A percentile compares a stretch with the other conserved stretches of the same genome.
These are phyloP conservation scores for Vitis hybrid DNA, from an alignment of 177 flowering plant genomes.

Conservation along the genomic window DNA sequence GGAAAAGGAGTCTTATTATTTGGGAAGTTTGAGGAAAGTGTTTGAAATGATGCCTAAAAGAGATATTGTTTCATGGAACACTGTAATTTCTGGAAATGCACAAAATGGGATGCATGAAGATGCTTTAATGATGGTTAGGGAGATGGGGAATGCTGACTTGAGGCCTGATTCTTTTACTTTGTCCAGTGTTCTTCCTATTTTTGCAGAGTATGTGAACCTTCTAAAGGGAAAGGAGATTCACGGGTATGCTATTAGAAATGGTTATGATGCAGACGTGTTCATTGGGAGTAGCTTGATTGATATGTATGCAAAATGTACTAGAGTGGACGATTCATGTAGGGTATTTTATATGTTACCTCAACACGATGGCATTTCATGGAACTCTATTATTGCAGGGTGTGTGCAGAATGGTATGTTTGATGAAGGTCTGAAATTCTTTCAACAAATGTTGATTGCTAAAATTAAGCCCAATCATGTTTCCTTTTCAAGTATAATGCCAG, in stretches of 20 bases:
- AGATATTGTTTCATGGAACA: conserved; percentile 1
- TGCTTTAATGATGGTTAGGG: conserved; percentile 50
- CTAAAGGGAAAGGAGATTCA: conserved; percentile 83
- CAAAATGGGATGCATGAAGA: conserved; percentile 51
- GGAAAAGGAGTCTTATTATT: background rate
- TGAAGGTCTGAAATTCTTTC: conserved; percentile 66
- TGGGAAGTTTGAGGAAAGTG: conserved; percentile 11
- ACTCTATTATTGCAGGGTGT: conserved; percentile 79
- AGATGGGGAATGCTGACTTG: conserved; percentile 60
- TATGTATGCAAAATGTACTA: conserved; percentile 84
- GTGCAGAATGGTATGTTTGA: conserved; percentile 86
- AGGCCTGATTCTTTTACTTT: conserved; percentile 83
- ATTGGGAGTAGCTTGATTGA: conserved; percentile 85
- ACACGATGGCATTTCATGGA: conserved; percentile 77
- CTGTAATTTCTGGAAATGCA: conserved; percentile 50
- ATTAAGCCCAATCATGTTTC: conserved; percentile 57
- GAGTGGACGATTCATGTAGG: conserved; percentile 50
- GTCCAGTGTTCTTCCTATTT: conserved; percentile 75
- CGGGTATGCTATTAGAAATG: conserved; percentile 68
- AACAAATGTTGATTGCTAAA: conserved; percentile 61
- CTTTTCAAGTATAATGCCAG: conserved; percentile 87
- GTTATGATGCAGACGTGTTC: conserved; percentile 55
- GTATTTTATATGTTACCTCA: conserved; percentile 55
- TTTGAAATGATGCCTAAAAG: too few relatives aligned
- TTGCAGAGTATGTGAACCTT: conserved; percentile 64